These are phyloP conservation scores for Gossypium davidsonii DNA, from an alignment of 441 rosid species.

Conservation along the genomic window DNA sequence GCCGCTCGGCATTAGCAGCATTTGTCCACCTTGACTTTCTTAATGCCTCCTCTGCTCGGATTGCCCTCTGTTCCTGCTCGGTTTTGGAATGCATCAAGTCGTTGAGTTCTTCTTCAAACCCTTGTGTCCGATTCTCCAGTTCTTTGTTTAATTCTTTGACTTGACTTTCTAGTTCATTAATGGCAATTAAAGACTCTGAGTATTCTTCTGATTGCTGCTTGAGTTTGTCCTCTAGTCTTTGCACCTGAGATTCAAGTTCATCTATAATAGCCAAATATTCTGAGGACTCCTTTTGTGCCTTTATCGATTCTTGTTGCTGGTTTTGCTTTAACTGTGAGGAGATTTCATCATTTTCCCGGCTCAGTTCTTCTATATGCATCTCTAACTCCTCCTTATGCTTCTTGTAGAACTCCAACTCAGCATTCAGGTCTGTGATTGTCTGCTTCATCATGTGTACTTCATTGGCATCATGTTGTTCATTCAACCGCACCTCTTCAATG, in stretches of 20 bases:
- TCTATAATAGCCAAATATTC: conserved; percentile 35
- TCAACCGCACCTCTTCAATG: conserved; percentile 16
- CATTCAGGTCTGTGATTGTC: conserved; percentile 32
- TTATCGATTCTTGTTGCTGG: conserved; percentile 23
- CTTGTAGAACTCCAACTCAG: conserved; percentile 37
- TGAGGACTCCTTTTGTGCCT: conserved; percentile 27
- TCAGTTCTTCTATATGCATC: conserved; percentile 39
- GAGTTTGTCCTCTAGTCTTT: conserved; percentile 53
- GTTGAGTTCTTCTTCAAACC: conserved; percentile 45
- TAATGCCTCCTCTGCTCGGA: conserved; percentile 53
- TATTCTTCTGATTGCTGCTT: conserved; percentile 45
- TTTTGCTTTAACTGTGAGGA: conserved; percentile 31
- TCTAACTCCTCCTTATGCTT: conserved; percentile 47
- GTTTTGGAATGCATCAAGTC: conserved; percentile 42
- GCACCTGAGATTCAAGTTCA: conserved; percentile 46
- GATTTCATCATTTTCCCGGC: conserved; percentile 29
- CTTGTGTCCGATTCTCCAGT: conserved; percentile 39
- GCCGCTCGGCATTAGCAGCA: conserved; percentile 53
- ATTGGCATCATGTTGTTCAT: conserved; percentile 9
- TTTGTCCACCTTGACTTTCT: conserved; percentile 55
- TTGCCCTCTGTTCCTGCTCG: conserved; percentile 61
- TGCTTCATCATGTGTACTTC: conserved; percentile 37
- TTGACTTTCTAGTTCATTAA: conserved; percentile 45
- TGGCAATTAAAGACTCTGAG: conserved; percentile 42
- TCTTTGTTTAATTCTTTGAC: conserved; percentile 41